Evolutionary conservation across 179 eudicot genomes (phyloP).

Genomic region (Spergularia azorica): DNA sequence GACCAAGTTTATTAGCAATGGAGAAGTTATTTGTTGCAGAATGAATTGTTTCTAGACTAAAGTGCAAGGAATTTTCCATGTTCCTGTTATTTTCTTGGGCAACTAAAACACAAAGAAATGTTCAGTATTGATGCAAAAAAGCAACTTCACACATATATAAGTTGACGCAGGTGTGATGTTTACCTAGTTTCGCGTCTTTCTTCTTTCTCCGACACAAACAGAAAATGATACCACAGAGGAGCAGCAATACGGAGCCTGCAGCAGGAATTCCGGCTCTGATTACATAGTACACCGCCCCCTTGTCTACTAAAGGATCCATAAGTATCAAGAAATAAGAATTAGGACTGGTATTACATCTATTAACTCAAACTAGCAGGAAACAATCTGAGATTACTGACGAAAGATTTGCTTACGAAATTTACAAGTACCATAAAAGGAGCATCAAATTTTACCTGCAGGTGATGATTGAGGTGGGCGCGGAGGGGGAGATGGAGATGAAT

Average conservation of each 20-base stretch:
- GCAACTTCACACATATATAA: background rate
- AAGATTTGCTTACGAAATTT: too few species aligned
- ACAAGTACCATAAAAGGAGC: too few species aligned
- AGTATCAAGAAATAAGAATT: background rate
- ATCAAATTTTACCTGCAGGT: slow-evolving; percentile 10
- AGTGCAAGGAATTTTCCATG: background rate
- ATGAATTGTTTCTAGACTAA: slow-evolving; percentile 14
- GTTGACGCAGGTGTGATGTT: background rate
- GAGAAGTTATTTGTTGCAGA: slow-evolving; percentile 36
- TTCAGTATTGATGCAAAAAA: background rate
- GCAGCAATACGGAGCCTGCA: slow-evolving; percentile 7
- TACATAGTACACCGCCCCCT: slow-evolving; percentile 6
- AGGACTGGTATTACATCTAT: too few species aligned
- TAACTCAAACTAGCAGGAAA: too few species aligned
- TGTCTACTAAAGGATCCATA: background rate
- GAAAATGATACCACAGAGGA: slow-evolving; percentile 14
- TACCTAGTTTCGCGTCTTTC: slow-evolving; percentile 2
- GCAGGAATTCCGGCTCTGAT: slow-evolving; percentile 23
- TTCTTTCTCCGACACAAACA: slow-evolving; percentile 13
- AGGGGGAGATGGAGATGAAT: slow-evolving; percentile 11
- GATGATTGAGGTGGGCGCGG: slow-evolving; percentile 4
- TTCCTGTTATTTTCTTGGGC: background rate
- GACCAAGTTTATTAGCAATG: slow-evolving; percentile 32
- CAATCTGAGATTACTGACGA: too few species aligned
- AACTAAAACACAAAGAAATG: background rate